Conservation (phyloP, 2,329 filamentous ascomycete species). For the Metarhizium robertsii region DNA sequence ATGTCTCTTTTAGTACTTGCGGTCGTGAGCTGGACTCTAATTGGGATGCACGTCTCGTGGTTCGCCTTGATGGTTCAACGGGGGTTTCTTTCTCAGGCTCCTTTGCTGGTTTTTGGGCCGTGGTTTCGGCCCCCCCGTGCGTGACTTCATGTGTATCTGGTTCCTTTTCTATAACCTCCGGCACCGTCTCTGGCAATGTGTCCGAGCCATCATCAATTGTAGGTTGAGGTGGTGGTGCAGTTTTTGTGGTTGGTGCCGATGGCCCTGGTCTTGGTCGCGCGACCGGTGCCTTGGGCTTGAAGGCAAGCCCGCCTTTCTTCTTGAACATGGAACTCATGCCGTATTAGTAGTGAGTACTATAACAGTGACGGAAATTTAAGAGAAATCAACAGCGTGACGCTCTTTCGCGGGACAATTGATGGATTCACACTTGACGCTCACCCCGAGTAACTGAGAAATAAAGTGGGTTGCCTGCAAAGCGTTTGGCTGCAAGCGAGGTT, state of each 20-base stretch:
- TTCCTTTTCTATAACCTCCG: background rate
- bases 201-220: constrained; percentile 2
- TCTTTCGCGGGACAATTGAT: background rate
- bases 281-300: constrained; percentile 60
- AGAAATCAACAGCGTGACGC: background rate
- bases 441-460: background rate
- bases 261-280: constrained; percentile 27
- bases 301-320: constrained; percentile 51
- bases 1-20: background rate
- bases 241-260: constrained; percentile 4
- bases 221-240: constrained; percentile 4
- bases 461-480: constrained; percentile 1
- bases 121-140: background rate
- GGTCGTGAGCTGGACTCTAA: background rate
- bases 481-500: constrained; percentile 16
- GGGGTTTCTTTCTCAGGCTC: constrained; percentile 1
- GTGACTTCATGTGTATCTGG: background rate
- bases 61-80: background rate
- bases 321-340: constrained; percentile 61
- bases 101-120: background rate
- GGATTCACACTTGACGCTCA: background rate
- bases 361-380: background rate
- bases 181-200: background rate
- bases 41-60: constrained; percentile 3
- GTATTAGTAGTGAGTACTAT: constrained; percentile 6